Percentiles rank a stretch among this genome's conserved stretches.
Evolutionary conservation across 257 asterid species (phyloP).

Genomic region (Nicotiana tabacum): DNA sequence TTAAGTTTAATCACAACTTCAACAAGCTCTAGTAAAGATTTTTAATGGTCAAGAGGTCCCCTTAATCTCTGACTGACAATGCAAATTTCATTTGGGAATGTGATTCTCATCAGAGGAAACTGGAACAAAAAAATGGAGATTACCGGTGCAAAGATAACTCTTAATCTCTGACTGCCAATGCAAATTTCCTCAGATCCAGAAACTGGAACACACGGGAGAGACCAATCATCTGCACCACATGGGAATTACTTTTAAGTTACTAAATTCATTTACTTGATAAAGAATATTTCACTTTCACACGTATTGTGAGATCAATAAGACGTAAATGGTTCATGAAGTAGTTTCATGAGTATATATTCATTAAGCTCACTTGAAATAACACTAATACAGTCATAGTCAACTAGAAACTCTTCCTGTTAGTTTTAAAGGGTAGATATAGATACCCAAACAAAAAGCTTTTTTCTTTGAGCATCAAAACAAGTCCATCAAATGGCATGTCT

Average conservation of each 20-base stretch:
- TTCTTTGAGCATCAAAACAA: background rate
- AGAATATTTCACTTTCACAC: background rate
- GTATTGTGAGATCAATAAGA: background rate
- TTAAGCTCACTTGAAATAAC: background rate
- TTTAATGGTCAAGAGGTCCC: background rate
- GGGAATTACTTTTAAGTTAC: conserved; percentile 13
- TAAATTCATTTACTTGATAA: conserved; percentile 11
- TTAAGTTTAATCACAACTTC: background rate
- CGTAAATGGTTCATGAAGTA: background rate
- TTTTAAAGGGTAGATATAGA: background rate
- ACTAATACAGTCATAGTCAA: background rate
- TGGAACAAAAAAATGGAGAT: conserved; percentile 11
- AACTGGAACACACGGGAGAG: conserved; percentile 59
- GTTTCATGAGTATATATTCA: background rate
- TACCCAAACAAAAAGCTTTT: background rate
- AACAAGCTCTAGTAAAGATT: background rate
- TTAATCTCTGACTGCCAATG: conserved; percentile 70
- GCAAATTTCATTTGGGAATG: background rate
- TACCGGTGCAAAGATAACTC: conserved; percentile 80
- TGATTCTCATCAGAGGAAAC: conserved; percentile 6
- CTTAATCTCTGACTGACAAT: too few species aligned
- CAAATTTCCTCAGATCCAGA: conserved; percentile 77
- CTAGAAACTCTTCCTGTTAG: background rate
- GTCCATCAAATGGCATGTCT: background rate
- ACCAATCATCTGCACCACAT: conserved; percentile 69